Evolutionary conservation across 2,329 filamentous ascomycete genomes (phyloP), one percentile per base, ranked within the genome.

Genomic region (Exophiala sp.): DNA sequence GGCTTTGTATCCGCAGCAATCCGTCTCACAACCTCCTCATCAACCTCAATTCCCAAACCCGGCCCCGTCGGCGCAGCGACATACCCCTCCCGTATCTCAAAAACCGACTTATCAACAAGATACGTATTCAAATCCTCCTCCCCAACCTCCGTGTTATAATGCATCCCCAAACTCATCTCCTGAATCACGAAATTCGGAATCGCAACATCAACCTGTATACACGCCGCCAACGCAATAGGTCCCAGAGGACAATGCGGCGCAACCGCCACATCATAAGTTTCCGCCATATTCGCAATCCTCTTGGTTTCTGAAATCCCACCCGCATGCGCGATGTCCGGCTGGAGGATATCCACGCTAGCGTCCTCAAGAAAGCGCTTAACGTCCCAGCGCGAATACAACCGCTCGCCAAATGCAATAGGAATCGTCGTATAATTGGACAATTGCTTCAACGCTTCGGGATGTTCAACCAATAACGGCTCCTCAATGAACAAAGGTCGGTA

Each of bases 121-220:
- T 89, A 90, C 21, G 79, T 86, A 10, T 79, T 79, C 50, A 88
- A 72, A 65, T 89, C 86, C 61, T 83, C 76, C 2, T 81, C 77
- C 1, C 81, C 84, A 0, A 77, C 79, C 62, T 79, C 78, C 3
- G 71, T 69, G 62, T 91, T 91, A 65, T 91, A 91, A 66, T 91
- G 88, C 62, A 91, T 91, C 0, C 87, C 88, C 29, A 90, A 65
- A 49, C 83, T 86, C 88, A 89, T 89, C 68, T 89, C 86, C 64
- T 88, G 82, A 21, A 89, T 89, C 0, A 78, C 79, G 65, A 86
- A 88, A 66, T 85, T 89, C 16, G 75, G 77, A 11, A 71, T 79
- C 10, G 68, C 72, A 32, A 78, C 72, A 12, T 80, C 83, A 1
- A 89, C 78, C 55, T 89, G 86, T 20, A 88, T 73, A 51, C 78